Conservation (phyloP, 805 yeast genomes). For the Wickerhamomyces ciferrii region DNA sequence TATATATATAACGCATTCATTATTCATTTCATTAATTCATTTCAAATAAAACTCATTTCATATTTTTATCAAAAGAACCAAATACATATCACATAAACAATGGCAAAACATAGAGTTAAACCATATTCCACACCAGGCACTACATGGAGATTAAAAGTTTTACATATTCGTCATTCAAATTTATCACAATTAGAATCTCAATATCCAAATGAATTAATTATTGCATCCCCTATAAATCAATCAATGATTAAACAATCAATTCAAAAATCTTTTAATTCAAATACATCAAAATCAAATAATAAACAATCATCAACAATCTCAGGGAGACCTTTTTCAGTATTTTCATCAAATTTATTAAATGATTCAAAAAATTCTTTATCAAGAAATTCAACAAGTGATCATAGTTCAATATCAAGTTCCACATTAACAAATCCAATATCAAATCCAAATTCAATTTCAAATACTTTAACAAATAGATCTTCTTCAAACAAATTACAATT, state of each 20-base stretch:
- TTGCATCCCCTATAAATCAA: background rate
- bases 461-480: background rate
- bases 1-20: too few species aligned
- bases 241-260: background rate
- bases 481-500: background rate
- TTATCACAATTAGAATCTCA: background rate
- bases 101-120: background rate
- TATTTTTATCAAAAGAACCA: constrained; percentile 28
- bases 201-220: background rate
- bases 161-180: background rate
- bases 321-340: background rate
- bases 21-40: too few species aligned
- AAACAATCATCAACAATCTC: background rate
- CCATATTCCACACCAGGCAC: background rate
- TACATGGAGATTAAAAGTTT: background rate
- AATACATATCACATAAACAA: constrained; percentile 26
- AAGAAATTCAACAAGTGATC: too few species aligned
- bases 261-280: background rate
- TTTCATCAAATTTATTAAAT: background rate
- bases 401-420: background rate
- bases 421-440: background rate
- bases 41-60: background rate
- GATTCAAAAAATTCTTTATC: too few species aligned
- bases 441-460: background rate
- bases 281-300: background rate